Conservation (phyloP, 2,329 filamentous ascomycete genomes). For the Beauveria sp. region DNA sequence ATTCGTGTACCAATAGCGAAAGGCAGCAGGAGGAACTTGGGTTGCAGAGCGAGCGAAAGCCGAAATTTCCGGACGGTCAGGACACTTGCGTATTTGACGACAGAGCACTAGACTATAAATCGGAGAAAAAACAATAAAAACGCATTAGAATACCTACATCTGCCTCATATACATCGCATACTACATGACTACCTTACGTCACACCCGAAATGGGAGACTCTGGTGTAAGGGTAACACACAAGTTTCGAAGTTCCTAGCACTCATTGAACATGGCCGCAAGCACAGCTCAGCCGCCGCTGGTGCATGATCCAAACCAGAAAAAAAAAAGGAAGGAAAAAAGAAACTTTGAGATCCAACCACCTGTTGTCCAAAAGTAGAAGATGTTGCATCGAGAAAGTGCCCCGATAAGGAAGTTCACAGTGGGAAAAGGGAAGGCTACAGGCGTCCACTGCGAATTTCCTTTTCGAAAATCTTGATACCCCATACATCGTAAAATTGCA, state of each 20-base stretch:
- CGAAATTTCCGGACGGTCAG: background rate
- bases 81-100: background rate
- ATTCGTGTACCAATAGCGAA: constrained; percentile 10
- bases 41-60: background rate
- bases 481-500: constrained; percentile 34
- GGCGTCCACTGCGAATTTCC: constrained; percentile 36
- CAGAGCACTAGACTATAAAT: constrained; percentile 4
- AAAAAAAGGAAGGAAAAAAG: too few species aligned
- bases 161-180: background rate
- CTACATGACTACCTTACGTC: background rate
- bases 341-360: background rate
- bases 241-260: background rate
- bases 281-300: background rate
- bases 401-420: background rate
- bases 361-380: background rate
- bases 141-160: constrained; percentile 8
- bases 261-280: background rate
- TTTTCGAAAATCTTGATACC: constrained; percentile 52
- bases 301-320: background rate
- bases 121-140: constrained; percentile 2
- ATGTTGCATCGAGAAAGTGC: background rate
- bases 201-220: background rate
- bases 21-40: constrained; percentile 1
- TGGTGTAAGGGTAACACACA: background rate
- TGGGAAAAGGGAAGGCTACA: constrained; percentile 15